Evolutionary conservation across 2,329 filamentous ascomycete genomes (phyloP).

Genomic region (Scopulariopsis brevicaulis): DNA sequence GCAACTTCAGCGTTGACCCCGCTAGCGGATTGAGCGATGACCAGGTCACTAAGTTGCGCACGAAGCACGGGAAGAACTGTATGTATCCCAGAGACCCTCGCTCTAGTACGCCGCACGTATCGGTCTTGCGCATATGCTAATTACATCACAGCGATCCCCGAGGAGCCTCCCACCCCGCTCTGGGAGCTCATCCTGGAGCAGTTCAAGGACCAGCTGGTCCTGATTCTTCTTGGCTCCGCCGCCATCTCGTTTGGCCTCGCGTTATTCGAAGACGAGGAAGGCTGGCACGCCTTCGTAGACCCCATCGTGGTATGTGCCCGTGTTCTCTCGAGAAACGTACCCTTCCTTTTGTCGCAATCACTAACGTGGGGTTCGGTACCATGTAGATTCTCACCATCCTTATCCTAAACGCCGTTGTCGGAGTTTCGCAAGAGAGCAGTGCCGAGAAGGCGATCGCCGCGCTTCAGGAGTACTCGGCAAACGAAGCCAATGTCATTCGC

Average conservation of each 20-base stretch:
- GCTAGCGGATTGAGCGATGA: conserved; percentile 42
- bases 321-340: not conserved
- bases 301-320: conserved; percentile 70
- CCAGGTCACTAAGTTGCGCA: conserved; percentile 43
- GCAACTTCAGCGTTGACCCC: conserved; percentile 43
- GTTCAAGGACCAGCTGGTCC: conserved; percentile 96
- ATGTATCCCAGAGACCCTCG: not conserved
- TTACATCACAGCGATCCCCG: conserved; percentile 42
- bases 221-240: conserved; percentile 87
- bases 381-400: conserved; percentile 86
- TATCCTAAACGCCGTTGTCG: conserved; percentile 91
- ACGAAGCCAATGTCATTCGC: conserved; percentile 88
- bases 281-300: conserved; percentile 96
- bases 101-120: not conserved
- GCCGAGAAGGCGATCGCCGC: conserved; percentile 98
- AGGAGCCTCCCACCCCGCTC: conserved; percentile 89
- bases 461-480: conserved; percentile 96
- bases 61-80: conserved; percentile 58
- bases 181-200: conserved; percentile 97
- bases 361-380: not conserved
- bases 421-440: conserved; percentile 96
- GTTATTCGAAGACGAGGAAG: conserved; percentile 83
- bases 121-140: not conserved
- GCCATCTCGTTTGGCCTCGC: conserved; percentile 89
- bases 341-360: not conserved